Conservation (phyloP, 2,329 filamentous ascomycete species). For the Diaporthe aspalathi region DNA sequence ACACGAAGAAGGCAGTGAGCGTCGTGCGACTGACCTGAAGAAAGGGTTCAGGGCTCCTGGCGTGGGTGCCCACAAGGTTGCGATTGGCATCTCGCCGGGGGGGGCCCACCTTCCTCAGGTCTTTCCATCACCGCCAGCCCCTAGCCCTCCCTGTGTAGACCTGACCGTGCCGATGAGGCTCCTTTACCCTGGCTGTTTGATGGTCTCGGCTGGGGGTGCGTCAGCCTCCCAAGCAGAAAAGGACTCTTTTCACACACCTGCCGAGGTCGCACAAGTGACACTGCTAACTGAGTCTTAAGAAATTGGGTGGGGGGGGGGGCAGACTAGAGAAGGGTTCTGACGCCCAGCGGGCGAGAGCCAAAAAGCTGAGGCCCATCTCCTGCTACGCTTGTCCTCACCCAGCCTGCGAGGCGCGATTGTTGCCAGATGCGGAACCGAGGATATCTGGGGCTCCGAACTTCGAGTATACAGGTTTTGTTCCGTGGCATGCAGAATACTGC, state of each 20-base stretch:
- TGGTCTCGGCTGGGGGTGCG: not conserved
- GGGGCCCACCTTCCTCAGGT: not conserved
- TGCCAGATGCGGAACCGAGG: no score
- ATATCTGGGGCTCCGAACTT: no score
- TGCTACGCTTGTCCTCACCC: not conserved
- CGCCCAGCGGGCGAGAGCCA: not conserved
- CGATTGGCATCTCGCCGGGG: not conserved
- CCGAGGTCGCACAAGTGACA: no score
- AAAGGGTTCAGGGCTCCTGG: not conserved
- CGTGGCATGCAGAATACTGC: no score
- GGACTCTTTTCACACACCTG: no score
- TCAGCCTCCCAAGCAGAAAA: not conserved
- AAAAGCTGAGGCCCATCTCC: not conserved
- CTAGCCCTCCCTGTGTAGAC: not conserved
- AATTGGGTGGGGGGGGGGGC: not conserved
- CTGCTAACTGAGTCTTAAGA: not conserved
- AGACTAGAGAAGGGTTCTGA: not conserved
- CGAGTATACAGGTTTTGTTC: no score
- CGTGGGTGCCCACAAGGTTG: conserved; percentile 16
- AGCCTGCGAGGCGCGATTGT: not conserved
- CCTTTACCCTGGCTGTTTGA: not conserved
- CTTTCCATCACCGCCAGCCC: not conserved
- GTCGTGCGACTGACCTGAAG: not conserved
- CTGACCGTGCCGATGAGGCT: not conserved
- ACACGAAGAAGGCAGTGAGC: not conserved